These are phyloP conservation scores for Isabelozyma gotoi DNA, from an alignment of 805 yeast species.

Conservation along the genomic window DNA sequence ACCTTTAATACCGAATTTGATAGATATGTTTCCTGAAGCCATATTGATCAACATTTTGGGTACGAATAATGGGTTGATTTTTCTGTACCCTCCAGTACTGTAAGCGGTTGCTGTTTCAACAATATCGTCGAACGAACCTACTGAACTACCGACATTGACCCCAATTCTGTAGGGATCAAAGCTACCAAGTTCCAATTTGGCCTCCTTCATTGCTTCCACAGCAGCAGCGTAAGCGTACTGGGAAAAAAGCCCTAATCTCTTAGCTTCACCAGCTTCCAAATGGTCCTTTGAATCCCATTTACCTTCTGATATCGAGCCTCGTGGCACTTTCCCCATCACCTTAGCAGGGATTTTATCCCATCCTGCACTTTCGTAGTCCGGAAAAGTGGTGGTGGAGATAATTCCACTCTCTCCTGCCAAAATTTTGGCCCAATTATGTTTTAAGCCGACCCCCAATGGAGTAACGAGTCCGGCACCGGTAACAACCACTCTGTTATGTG, in stretches of 20 bases:
- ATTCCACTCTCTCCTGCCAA: slow-evolving; percentile 57
- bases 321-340: slow-evolving; percentile 76
- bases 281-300: slow-evolving; percentile 55
- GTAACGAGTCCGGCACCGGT: slow-evolving; percentile 89
- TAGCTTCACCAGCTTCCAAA: slow-evolving; percentile 46
- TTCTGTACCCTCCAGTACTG: slow-evolving; percentile 54
- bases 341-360: slow-evolving; percentile 62
- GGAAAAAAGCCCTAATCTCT: slow-evolving; percentile 69
- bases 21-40: slow-evolving; percentile 93
- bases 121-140: slow-evolving; percentile 79
- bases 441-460: slow-evolving; percentile 77
- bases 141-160: slow-evolving; percentile 89
- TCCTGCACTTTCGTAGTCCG: slow-evolving; percentile 41
- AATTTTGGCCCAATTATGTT: slow-evolving; percentile 52
- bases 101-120: slow-evolving; percentile 61
- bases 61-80: slow-evolving; percentile 81
- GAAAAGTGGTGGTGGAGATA: slow-evolving; percentile 47
- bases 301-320: slow-evolving; percentile 41
- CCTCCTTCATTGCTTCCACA: slow-evolving; percentile 70
- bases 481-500: slow-evolving; percentile 70
- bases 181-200: slow-evolving; percentile 31
- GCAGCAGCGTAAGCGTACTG: slow-evolving; percentile 81
- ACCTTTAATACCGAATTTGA: slow-evolving; percentile 73
- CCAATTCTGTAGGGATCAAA: slow-evolving; percentile 56
- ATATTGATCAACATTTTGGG: slow-evolving; percentile 84